Conservation (phyloP, 495 filamentous ascomycete genomes). For the Amphirosellinia nigrospora region DNA sequence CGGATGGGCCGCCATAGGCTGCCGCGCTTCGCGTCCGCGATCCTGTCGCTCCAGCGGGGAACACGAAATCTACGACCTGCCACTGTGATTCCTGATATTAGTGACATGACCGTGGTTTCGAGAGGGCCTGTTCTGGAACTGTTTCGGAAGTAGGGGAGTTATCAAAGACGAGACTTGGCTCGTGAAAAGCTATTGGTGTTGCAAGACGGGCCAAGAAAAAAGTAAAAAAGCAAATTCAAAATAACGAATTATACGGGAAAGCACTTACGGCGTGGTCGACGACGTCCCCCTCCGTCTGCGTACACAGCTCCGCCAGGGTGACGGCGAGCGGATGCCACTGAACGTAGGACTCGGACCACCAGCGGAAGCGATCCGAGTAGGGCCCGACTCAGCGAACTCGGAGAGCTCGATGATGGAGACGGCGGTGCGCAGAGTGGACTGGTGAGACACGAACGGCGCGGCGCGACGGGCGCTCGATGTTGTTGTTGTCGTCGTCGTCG, state of each 20-base stretch:
- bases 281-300: conserved; percentile 52
- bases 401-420: conserved; percentile 42
- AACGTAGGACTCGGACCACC: conserved; percentile 63
- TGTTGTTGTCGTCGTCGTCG: neutral
- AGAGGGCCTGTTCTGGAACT: too few species aligned
- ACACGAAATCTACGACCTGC: conserved; percentile 66
- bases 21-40: conserved; percentile 58
- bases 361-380: conserved; percentile 33
- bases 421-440: conserved; percentile 42
- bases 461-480: neutral
- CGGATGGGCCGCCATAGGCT: conserved; percentile 73
- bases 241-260: neutral
- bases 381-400: conserved; percentile 29
- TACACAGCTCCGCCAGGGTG: conserved; percentile 72
- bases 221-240: too few species aligned
- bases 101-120: neutral
- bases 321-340: conserved; percentile 79
- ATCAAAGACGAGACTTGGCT: neutral
- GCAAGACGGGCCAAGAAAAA: too few species aligned
- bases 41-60: conserved; percentile 58
- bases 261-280: conserved; percentile 64
- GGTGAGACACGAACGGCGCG: conserved; percentile 22
- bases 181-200: neutral
- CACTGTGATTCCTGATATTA: conserved; percentile 48
- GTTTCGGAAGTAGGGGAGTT: neutral